phyloP scores from a whole-genome alignment of 2,329 filamentous ascomycete species.

The Septoria linicola region DNA sequence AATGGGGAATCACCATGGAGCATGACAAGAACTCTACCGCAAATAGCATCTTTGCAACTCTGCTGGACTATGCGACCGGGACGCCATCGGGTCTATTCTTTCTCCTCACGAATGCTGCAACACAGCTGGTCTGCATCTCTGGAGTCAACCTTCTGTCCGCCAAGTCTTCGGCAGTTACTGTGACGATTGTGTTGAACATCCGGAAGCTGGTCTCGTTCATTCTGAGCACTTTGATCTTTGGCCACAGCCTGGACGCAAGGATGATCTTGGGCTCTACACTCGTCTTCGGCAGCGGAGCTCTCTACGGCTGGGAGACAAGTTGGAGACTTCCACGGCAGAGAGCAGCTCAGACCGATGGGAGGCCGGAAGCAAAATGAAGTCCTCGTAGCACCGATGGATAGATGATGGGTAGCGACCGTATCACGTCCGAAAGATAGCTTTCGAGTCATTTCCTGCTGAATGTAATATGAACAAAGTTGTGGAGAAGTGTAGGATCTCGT shows the following conservation, averaged over 20 bases:
- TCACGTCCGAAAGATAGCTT: not conserved
- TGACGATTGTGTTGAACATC: conserved; percentile 94
- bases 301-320: conserved; percentile 77
- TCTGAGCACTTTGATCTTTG: conserved; percentile 91
- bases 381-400: not conserved
- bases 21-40: conserved; percentile 9
- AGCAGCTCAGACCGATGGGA: conserved; percentile 1
- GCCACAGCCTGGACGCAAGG: conserved; percentile 72
- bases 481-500: too few species aligned
- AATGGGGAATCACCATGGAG: conserved; percentile 10
- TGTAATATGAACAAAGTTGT: too few species aligned
- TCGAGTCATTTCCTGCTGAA: too few species aligned
- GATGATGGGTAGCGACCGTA: too few species aligned
- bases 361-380: not conserved
- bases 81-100: conserved; percentile 69
- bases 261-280: conserved; percentile 79
- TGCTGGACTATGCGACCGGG: conserved; percentile 20
- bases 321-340: conserved; percentile 44
- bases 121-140: conserved; percentile 91
- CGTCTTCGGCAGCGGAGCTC: conserved; percentile 85
- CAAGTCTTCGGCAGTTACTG: conserved; percentile 84
- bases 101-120: conserved; percentile 74
- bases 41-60: conserved; percentile 11
- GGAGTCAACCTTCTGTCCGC: conserved; percentile 94
- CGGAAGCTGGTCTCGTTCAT: conserved; percentile 89